Evolutionary conservation across 2,329 filamentous ascomycete genomes (phyloP).

Genomic region (Iodosphaeria phyllophila): DNA sequence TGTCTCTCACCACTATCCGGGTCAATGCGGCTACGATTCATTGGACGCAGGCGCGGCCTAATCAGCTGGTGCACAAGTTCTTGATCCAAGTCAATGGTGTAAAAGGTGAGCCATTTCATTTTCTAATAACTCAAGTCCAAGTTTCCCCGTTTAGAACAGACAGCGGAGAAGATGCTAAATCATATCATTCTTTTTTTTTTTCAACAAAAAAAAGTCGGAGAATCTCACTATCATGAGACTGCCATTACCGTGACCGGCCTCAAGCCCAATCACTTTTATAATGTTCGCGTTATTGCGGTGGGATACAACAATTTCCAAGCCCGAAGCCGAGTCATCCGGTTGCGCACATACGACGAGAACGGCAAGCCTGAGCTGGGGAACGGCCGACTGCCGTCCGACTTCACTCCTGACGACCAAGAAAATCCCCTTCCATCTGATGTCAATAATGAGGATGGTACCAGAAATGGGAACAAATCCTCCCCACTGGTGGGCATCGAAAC

Average conservation of each 20-base stretch:
- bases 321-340: slow-evolving; percentile 65
- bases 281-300: slow-evolving; percentile 80
- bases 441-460: slow-evolving; percentile 28
- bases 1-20: slow-evolving; percentile 79
- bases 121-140: too few relatives aligned
- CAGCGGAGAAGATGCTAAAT: too few relatives aligned
- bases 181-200: too few relatives aligned
- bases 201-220: slow-evolving; percentile 39
- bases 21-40: slow-evolving; percentile 75
- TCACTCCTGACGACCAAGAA: slow-evolving; percentile 30
- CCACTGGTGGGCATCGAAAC: slow-evolving; percentile 42
- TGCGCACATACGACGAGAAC: slow-evolving; percentile 56
- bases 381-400: slow-evolving; percentile 35
- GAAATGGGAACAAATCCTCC: slow-evolving; percentile 24
- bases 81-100: slow-evolving; percentile 87
- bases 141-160: too few relatives aligned
- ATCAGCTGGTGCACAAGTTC: slow-evolving; percentile 62
- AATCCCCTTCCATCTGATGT: slow-evolving; percentile 21
- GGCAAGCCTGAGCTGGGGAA: slow-evolving; percentile 41
- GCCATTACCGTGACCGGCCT: slow-evolving; percentile 85
- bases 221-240: slow-evolving; percentile 62
- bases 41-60: slow-evolving; percentile 59
- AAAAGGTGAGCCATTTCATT: slow-evolving; percentile 67
- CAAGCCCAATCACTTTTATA: slow-evolving; percentile 76
- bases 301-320: slow-evolving; percentile 87